These are phyloP conservation scores for Suillus americanus DNA, from an alignment of 768 basidiomycete genomes.

Conservation along the genomic window DNA sequence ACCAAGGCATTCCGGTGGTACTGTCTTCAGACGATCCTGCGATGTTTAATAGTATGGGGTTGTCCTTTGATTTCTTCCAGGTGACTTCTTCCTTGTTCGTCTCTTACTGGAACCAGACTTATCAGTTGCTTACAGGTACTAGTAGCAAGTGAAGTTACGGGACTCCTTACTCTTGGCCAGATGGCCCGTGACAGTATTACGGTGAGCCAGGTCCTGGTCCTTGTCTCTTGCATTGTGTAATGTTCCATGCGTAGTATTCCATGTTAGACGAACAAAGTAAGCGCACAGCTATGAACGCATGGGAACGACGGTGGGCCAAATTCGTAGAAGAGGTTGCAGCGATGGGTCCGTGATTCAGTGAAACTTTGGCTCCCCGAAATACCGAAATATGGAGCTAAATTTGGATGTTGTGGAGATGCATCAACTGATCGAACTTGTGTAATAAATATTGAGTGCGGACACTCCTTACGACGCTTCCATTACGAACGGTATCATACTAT, in stretches of 20 bases:
- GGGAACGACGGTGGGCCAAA: conserved; percentile 46
- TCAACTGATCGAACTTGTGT: neutral
- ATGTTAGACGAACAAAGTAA: conserved; percentile 48
- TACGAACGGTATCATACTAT: neutral
- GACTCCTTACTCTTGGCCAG: conserved; percentile 56
- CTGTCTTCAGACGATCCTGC: conserved; percentile 74
- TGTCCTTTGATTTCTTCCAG: conserved; percentile 77
- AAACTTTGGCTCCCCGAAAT: conserved; percentile 6
- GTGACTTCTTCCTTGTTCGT: conserved; percentile 29
- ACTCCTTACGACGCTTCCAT: neutral
- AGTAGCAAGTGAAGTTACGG: conserved; percentile 62
- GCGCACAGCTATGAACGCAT: conserved; percentile 35
- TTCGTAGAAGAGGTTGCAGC: conserved; percentile 41
- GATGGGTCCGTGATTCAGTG: conserved; percentile 13
- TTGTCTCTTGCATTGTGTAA: conserved; percentile 5
- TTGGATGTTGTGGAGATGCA: neutral
- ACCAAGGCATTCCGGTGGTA: conserved; percentile 67
- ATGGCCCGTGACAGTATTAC: conserved; percentile 63
- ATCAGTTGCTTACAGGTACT: conserved; percentile 43
- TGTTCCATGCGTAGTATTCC: conserved; percentile 42
- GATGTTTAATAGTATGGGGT: conserved; percentile 70
- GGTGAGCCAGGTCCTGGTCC: conserved; percentile 31
- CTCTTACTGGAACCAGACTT: neutral
- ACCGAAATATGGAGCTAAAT: neutral
- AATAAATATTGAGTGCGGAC: neutral